These are phyloP conservation scores for Sphagnurus paluster DNA, from an alignment of 1,284 basidiomycete species.

Conservation along the genomic window DNA sequence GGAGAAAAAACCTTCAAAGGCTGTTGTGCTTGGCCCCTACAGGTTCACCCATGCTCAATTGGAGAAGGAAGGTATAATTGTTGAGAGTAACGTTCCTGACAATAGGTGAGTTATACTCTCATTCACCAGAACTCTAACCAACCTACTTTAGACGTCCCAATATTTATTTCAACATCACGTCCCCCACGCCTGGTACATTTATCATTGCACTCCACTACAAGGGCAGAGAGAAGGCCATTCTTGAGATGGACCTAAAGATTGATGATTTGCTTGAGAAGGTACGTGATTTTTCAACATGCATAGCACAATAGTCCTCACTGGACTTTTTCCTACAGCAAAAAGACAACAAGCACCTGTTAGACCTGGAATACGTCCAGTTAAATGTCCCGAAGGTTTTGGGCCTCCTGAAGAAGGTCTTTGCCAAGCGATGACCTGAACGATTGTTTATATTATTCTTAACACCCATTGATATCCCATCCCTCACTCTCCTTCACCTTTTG, in stretches of 20 bases:
- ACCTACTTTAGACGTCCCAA: conserved; percentile 78
- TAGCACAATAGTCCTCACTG: conserved; percentile 11
- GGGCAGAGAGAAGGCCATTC: conserved; percentile 97
- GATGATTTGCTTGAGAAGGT: conserved; percentile 98
- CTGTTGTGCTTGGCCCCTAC: conserved; percentile 91
- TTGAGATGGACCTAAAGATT: conserved; percentile 99
- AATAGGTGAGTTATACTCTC: conserved; percentile 61
- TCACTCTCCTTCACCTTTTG: conserved; percentile 16
- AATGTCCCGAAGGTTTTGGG: conserved; percentile 94
- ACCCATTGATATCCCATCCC: conserved; percentile 12
- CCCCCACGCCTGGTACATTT: conserved; percentile 96
- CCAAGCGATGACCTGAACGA: conserved; percentile 63
- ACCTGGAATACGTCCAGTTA: conserved; percentile 96
- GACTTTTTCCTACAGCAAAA: conserved; percentile 73
- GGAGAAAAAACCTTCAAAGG: conserved; percentile 89
- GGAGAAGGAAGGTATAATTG: conserved; percentile 99
- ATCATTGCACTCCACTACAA: conserved; percentile 99
- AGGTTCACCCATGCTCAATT: conserved; percentile 97
- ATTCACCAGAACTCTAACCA: neutral
- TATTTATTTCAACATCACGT: conserved; percentile 98
- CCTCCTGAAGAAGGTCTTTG: conserved; percentile 89
- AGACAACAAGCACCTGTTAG: conserved; percentile 93
- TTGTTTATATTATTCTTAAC: conserved; percentile 31
- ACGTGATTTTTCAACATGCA: conserved; percentile 20
- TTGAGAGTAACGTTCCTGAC: conserved; percentile 98